Evolutionary conservation across 2,329 filamentous ascomycete species (phyloP).

Genomic region (Lasiodiplodia sp.): DNA sequence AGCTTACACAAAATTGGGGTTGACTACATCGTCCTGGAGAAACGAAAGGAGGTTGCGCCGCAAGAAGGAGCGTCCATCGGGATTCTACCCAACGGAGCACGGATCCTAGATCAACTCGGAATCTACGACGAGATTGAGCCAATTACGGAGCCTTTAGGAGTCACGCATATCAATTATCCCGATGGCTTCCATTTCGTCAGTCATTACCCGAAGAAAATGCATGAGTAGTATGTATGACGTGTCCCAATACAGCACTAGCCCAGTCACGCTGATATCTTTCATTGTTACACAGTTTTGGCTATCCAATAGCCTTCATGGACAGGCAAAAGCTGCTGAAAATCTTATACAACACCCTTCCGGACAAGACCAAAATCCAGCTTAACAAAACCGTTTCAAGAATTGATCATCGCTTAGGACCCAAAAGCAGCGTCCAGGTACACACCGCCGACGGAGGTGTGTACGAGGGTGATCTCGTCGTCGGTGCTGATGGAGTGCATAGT

Average conservation of each 20-base stretch:
- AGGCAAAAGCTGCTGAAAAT: conserved; percentile 28
- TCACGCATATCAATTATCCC: neutral
- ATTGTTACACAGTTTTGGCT: conserved; percentile 20
- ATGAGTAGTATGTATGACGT: neutral
- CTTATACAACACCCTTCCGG: conserved; percentile 35
- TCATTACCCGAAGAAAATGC: neutral
- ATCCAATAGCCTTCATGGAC: conserved; percentile 18
- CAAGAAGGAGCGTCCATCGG: conserved; percentile 35
- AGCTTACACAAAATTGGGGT: conserved; percentile 36
- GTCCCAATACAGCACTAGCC: neutral
- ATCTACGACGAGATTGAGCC: conserved; percentile 15
- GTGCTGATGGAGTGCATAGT: conserved; percentile 26
- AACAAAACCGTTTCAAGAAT: conserved; percentile 32
- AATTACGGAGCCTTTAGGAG: neutral
- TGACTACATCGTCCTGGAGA: conserved; percentile 37
- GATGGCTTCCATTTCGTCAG: neutral
- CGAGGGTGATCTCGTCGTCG: conserved; percentile 14
- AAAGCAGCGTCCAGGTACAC: conserved; percentile 18
- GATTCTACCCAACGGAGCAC: conserved; percentile 32
- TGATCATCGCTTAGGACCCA: conserved; percentile 33
- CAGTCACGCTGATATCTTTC: neutral
- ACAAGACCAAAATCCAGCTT: conserved; percentile 34
- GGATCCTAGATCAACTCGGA: conserved; percentile 39
- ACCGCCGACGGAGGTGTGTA: neutral
- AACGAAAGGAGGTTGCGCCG: conserved; percentile 33